Base-by-base conservation (phyloP, 2,329 filamentous ascomycete genomes). In the Monosporascus sp. region DNA sequence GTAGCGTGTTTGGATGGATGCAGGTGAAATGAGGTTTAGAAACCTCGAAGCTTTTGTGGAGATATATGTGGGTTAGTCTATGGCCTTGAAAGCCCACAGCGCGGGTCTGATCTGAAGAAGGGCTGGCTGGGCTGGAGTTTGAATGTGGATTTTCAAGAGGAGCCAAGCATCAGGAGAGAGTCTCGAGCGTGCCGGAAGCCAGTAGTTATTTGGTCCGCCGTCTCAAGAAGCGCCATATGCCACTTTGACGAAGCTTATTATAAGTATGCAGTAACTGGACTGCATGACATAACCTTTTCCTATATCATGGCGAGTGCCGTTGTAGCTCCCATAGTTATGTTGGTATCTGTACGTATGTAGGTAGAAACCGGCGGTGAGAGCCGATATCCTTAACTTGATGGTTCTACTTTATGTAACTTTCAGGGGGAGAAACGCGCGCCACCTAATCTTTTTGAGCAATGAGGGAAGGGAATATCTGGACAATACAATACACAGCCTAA, bases 11-110 rank as follows among this genome's bases (percentile, higher is more conserved):
- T 54, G 52, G 50, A 57, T 60, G 58, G 60, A 61, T 20, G 61
- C 56, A 35, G 31, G 31, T 62, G 58, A 67, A 66, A 67, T 67
- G 62, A 68, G 55, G 59, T 57, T 53, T 49, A 60, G 56, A 56
- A 46, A 55, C 55, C 51, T 22, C 52, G 56, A 56, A 55, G 54
- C 53, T 52, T 44, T 22, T 55, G 56, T 55, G 55, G 57, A 53
- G 55, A 55, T 37, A 48, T 54, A 44, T 52, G 53, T 59, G 53
- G 49, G 52, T 58, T 26, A 52, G 45, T 38, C n/a, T 14, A 26
- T 19, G 41, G 31, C 11, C 7, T 17, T 16, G 41, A 44, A 35
- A 52, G 55, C 51, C 53, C 54, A 56, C 55, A 52, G 48, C 50
- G 49, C 5, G 19, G 20, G 5, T 20, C 40, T 22, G 19, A 20